Conservation (phyloP, 139 green algal genomes). For the Nannochloris sp. region DNA sequence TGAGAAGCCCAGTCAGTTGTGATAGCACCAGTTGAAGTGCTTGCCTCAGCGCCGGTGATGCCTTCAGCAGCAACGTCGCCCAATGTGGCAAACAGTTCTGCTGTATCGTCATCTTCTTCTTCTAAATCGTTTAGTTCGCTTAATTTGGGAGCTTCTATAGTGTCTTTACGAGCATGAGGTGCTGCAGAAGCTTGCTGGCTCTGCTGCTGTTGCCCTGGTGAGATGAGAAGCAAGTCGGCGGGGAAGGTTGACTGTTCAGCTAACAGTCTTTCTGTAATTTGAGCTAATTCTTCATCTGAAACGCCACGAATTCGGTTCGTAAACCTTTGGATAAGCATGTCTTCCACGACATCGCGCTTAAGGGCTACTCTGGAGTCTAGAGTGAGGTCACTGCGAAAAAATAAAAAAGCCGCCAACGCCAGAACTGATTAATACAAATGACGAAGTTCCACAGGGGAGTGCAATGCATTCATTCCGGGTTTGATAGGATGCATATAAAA, state of each 20-base stretch:
- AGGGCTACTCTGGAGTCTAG: background rate
- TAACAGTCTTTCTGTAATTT: background rate
- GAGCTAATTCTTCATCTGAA: background rate
- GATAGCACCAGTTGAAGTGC: background rate
- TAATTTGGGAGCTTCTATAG: no score
- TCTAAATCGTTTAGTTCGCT: background rate
- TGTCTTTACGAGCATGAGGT: no score
- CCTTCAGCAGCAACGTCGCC: background rate
- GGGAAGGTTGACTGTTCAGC: background rate
- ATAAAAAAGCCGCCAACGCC: no score
- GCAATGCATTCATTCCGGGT: no score
- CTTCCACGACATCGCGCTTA: background rate
- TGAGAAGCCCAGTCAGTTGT: background rate
- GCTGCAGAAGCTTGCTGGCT: background rate
- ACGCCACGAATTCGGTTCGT: background rate
- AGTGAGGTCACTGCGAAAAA: no score
- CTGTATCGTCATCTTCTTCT: background rate
- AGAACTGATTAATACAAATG: no score
- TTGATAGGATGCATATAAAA: no score
- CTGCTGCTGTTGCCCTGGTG: background rate
- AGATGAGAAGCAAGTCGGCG: background rate
- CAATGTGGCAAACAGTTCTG: background rate
- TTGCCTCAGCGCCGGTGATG: background rate
- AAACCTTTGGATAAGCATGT: constrained; percentile 7
- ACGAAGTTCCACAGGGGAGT: no score